These are phyloP conservation scores for Ganoderma leucocontextum DNA, from an alignment of 1,284 basidiomycete genomes.

Conservation along the genomic window DNA sequence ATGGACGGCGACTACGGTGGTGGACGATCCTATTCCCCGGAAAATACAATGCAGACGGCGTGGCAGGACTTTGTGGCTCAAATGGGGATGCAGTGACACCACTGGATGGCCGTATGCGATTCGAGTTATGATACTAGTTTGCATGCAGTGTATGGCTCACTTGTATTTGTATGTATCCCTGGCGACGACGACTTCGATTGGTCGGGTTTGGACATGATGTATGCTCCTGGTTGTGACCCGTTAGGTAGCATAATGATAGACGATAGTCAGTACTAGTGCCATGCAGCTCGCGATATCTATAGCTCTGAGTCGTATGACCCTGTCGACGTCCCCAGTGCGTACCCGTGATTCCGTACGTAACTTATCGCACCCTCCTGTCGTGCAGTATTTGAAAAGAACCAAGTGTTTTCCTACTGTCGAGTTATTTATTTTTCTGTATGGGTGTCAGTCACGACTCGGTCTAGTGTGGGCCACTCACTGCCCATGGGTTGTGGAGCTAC, in stretches of 20 bases:
- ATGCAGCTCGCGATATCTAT: not conserved
- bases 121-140: constrained; percentile 4
- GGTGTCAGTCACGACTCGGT: no score
- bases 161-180: constrained; percentile 12
- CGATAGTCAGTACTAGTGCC: not conserved
- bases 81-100: constrained; percentile 40
- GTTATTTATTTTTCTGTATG: no score
- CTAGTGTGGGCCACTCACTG: no score
- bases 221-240: not conserved
- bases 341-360: no score
- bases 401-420: no score
- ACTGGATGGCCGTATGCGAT: not conserved
- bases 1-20: constrained; percentile 36
- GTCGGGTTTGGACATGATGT: not conserved
- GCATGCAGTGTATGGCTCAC: not conserved
- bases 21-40: constrained; percentile 43
- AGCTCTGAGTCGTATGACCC: not conserved
- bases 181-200: not conserved
- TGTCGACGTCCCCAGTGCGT: no score
- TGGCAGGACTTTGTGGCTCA: constrained; percentile 52
- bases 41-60: constrained; percentile 43
- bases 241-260: constrained; percentile 1
- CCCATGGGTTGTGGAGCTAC: no score
- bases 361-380: not conserved
- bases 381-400: not conserved